These are phyloP conservation scores for Filobasidium uniguttulatum DNA, from an alignment of 1,284 basidiomycete genomes.

Conservation along the genomic window DNA sequence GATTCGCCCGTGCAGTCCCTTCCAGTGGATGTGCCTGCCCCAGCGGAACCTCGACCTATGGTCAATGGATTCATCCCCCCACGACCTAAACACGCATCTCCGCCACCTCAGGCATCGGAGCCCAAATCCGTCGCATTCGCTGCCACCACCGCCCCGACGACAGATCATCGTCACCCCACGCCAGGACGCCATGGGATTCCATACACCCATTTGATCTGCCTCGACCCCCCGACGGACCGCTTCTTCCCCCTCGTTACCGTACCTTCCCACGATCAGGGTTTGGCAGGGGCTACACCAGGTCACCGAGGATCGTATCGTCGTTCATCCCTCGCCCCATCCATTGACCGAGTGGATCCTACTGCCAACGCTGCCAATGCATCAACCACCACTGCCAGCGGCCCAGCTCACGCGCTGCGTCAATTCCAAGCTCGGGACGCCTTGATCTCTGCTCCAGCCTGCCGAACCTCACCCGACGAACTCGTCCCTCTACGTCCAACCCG, in stretches of 20 bases:
- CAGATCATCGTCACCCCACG: constrained; percentile 21
- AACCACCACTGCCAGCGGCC: too few relatives aligned
- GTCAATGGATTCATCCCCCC: background rate
- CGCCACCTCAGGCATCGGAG: background rate
- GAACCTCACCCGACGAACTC: constrained; percentile 50
- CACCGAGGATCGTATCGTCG: too few relatives aligned
- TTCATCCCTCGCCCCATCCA: too few relatives aligned
- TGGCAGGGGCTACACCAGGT: too few relatives aligned
- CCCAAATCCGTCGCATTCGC: constrained; percentile 8
- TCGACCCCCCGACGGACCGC: too few relatives aligned
- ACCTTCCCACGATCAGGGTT: too few relatives aligned
- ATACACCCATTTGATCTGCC: constrained; percentile 60
- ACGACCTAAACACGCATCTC: background rate
- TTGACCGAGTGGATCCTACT: too few relatives aligned
- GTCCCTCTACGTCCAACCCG: constrained; percentile 64
- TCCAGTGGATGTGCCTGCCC: too few relatives aligned
- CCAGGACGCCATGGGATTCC: constrained; percentile 54
- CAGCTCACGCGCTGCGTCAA: constrained; percentile 44
- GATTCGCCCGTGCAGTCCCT: too few relatives aligned
- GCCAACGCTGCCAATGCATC: too few relatives aligned
- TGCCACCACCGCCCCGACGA: background rate
- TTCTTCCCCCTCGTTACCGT: too few relatives aligned
- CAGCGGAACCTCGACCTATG: too few relatives aligned
- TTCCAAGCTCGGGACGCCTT: constrained; percentile 72
- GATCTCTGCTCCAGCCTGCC: constrained; percentile 57